Percentiles rank a stretch among this genome's conserved stretches.
phyloP scores from a whole-genome alignment of 23 red algal species.

The Chondrus crispus region DNA sequence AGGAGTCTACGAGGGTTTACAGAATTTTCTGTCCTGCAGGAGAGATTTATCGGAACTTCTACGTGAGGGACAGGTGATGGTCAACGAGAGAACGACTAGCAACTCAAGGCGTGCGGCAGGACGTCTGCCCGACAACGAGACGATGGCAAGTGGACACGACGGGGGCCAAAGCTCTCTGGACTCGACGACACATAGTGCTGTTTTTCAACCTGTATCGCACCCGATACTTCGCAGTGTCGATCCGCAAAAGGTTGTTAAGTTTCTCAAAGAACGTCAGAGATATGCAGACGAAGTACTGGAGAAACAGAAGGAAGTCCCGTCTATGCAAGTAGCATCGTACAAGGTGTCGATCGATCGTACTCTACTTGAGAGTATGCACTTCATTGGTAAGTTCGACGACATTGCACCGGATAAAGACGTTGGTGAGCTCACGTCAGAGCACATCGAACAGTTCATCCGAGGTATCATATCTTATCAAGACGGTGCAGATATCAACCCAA shows the following conservation, averaged over 20 bases:
- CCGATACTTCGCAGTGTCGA: neutral
- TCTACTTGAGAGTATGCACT: neutral
- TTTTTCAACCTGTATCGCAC: neutral
- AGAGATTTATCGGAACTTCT: too few species aligned
- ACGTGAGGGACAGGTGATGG: too few species aligned
- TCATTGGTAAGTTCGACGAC: constrained; percentile 14
- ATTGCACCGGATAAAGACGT: neutral
- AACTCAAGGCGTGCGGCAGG: too few species aligned
- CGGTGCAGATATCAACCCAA: neutral
- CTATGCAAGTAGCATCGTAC: neutral
- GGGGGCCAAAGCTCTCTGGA: too few species aligned
- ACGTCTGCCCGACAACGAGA: too few species aligned
- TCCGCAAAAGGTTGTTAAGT: neutral
- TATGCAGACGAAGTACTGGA: neutral
- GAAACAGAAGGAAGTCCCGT: neutral
- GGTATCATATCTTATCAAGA: neutral
- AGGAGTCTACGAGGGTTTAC: too few species aligned
- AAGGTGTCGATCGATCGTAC: neutral
- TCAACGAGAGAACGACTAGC: too few species aligned
- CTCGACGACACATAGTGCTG: too few species aligned
- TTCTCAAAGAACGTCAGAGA: neutral
- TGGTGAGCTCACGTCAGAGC: neutral
- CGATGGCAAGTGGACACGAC: too few species aligned
- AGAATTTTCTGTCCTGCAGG: too few species aligned
- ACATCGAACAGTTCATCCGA: constrained; percentile 20